Evolutionary conservation across 1,284 basidiomycete species (phyloP).

Genomic region (Fistulinella staudtii): DNA sequence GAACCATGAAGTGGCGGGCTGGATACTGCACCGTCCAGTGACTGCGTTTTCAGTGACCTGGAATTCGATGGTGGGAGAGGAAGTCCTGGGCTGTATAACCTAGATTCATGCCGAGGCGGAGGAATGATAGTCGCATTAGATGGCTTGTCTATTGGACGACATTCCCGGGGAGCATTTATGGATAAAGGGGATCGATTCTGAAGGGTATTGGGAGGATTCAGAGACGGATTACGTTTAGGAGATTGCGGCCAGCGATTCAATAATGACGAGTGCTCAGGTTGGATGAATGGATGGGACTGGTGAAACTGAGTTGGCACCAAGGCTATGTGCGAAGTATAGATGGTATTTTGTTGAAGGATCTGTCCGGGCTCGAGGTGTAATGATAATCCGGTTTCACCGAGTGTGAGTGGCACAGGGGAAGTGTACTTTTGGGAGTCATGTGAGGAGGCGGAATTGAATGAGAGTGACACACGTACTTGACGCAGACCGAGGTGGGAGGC

Average conservation of each 20-base stretch:
- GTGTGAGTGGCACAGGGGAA: not conserved
- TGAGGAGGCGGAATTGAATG: conserved; percentile 9
- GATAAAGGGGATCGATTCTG: conserved; percentile 6
- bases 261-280: conserved; percentile 12
- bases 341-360: conserved; percentile 37
- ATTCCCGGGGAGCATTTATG: conserved; percentile 12
- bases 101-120: conserved; percentile 22
- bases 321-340: conserved; percentile 13
- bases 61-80: not conserved
- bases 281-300: conserved; percentile 1
- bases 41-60: conserved; percentile 4
- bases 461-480: conserved; percentile 16
- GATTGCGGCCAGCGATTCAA: not conserved
- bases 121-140: conserved; percentile 13
- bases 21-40: conserved; percentile 1
- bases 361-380: conserved; percentile 53
- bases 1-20: not conserved
- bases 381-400: conserved; percentile 27
- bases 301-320: conserved; percentile 2
- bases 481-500: conserved; percentile 8
- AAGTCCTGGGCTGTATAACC: not conserved
- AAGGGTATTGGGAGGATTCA: not conserved
- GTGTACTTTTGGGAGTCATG: conserved; percentile 9
- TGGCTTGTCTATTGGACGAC: conserved; percentile 6
- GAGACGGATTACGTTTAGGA: not conserved